These are phyloP conservation scores for Arachis stenosperma DNA, from an alignment of 306 rosid species.

Conservation along the genomic window DNA sequence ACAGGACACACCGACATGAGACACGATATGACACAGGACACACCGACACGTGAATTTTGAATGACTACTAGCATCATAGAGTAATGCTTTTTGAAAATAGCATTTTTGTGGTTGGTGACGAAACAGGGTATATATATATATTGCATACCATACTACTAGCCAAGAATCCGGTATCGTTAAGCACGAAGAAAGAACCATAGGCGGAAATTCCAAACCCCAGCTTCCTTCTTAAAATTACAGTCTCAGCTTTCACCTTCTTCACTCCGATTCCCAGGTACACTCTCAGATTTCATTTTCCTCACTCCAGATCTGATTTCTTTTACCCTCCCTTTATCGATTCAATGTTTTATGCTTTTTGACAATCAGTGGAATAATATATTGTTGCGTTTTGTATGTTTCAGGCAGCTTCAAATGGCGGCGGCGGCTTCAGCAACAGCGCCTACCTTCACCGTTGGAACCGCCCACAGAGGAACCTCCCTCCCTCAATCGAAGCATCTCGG, in stretches of 20 bases:
- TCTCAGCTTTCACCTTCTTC: too few relatives aligned
- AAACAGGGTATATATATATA: background rate
- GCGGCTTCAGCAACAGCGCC: constrained; percentile 53
- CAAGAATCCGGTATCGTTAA: constrained; percentile 21
- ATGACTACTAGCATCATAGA: too few relatives aligned
- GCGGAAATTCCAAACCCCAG: constrained; percentile 49
- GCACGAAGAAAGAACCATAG: constrained; percentile 3
- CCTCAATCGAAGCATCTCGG: constrained; percentile 51
- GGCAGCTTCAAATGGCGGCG: constrained; percentile 73
- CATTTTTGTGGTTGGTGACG: too few relatives aligned
- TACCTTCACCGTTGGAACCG: constrained; percentile 28
- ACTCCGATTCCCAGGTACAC: too few relatives aligned
- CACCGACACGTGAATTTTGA: too few relatives aligned
- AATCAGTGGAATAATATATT: too few relatives aligned
- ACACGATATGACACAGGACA: too few relatives aligned
- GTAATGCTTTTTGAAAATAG: too few relatives aligned
- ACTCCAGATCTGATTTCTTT: too few relatives aligned
- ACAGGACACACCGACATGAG: too few relatives aligned
- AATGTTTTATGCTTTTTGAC: too few relatives aligned
- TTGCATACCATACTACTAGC: background rate
- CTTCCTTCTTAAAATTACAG: constrained; percentile 3
- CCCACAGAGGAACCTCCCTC: constrained; percentile 36
- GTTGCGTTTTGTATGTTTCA: background rate
- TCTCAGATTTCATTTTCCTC: too few relatives aligned
- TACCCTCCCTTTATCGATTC: background rate